Percentiles rank a stretch among this genome's conserved stretches.
Evolutionary conservation across 192 early-diverging fungal genomes (phyloP).

Genomic region (Coemansia sp.): DNA sequence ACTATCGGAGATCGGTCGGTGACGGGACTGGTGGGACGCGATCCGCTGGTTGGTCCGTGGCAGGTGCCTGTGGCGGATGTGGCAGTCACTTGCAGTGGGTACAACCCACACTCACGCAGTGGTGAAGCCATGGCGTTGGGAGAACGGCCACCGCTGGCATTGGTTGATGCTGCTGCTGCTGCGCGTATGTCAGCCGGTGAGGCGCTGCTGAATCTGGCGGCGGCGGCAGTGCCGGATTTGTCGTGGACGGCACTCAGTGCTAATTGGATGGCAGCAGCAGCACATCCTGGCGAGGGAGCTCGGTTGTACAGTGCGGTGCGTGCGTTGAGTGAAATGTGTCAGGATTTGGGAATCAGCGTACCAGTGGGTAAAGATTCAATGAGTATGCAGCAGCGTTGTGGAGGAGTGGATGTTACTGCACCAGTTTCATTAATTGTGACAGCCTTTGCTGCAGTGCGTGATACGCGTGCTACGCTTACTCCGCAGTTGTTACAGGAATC

Average conservation of each 20-base stretch:
- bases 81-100: conserved; percentile 76
- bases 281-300: conserved; percentile 88
- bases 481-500: conserved; percentile 68
- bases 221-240: conserved; percentile 76
- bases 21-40: conserved; percentile 91
- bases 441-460: conserved; percentile 84
- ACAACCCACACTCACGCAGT: conserved; percentile 58
- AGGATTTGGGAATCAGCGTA: conserved; percentile 86
- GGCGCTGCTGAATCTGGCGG: conserved; percentile 84
- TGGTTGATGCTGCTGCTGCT: conserved; percentile 81
- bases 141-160: conserved; percentile 86
- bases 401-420: conserved; percentile 66
- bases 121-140: conserved; percentile 99
- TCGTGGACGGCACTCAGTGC: conserved; percentile 81
- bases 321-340: conserved; percentile 93
- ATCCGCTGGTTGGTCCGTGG: conserved; percentile 99
- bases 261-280: conserved; percentile 98
- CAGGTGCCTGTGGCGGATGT: conserved; percentile 98
- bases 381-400: conserved; percentile 98
- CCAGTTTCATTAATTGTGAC: conserved; percentile 93
- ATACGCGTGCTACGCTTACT: conserved; percentile 84
- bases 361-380: conserved; percentile 99
- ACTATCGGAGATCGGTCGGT: conserved; percentile 98
- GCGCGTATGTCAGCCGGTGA: conserved; percentile 98
- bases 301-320: conserved; percentile 89